Conservation (phyloP, 1,139 yeast species). For the Sugiyamaella neomexicana region DNA sequence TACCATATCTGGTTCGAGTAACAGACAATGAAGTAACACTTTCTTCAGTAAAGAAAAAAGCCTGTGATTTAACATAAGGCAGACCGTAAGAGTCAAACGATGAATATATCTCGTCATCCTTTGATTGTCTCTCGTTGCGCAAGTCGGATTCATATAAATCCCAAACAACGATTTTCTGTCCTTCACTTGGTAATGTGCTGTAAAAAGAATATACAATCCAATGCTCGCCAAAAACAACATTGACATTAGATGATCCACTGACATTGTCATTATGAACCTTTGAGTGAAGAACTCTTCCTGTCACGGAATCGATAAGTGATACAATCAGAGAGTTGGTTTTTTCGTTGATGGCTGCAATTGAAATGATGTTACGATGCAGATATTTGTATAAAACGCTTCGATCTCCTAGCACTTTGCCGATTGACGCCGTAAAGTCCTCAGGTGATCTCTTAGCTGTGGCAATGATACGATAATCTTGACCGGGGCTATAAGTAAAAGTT, state of each 20-base stretch:
- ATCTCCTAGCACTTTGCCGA: conserved; percentile 70
- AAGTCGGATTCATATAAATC: conserved; percentile 71
- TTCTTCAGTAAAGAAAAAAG: conserved; percentile 61
- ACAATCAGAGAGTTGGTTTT: conserved; percentile 42
- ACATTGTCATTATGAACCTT: conserved; percentile 43
- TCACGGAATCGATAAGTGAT: conserved; percentile 62
- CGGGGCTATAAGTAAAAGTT: conserved; percentile 23
- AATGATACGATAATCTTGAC: conserved; percentile 41
- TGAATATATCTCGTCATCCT: conserved; percentile 37
- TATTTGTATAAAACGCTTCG: conserved; percentile 82
- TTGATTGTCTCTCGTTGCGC: conserved; percentile 47
- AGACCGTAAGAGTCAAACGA: conserved; percentile 42
- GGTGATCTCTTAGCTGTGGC: conserved; percentile 47
- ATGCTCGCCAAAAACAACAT: conserved; percentile 71
- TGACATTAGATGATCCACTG: conserved; percentile 45
- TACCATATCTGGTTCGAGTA: conserved; percentile 69
- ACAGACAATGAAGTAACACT: conserved; percentile 53
- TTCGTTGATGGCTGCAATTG: conserved; percentile 51
- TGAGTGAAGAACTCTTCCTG: conserved; percentile 63
- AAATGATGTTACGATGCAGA: conserved; percentile 66
- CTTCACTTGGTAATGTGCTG: conserved; percentile 51
- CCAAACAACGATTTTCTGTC: conserved; percentile 64
- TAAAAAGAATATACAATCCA: conserved; percentile 76
- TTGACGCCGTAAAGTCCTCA: conserved; percentile 54
- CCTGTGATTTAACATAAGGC: conserved; percentile 53